Conservation (phyloP, 208 protist species). For the Blastocrithidia nonstop region DNA sequence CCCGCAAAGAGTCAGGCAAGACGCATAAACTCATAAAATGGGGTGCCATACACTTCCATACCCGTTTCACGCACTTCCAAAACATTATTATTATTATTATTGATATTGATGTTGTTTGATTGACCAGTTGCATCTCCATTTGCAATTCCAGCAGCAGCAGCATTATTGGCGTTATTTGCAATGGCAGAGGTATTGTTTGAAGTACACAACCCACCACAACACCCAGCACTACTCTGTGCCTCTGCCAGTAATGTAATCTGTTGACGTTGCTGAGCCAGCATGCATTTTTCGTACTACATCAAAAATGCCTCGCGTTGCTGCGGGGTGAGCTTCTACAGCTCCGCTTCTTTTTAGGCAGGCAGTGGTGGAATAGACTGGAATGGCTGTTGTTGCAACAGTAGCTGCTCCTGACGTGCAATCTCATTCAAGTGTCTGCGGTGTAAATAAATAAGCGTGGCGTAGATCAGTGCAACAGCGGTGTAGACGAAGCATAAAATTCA, state of each 20-base stretch:
- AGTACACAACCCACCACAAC: no score
- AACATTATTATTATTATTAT: no score
- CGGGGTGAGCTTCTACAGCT: constrained; percentile 26
- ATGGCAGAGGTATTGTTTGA: constrained; percentile 4
- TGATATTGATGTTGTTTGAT: constrained; percentile 12
- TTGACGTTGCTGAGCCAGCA: no score
- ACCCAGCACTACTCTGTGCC: no score
- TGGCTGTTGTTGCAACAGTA: background rate
- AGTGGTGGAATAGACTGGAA: constrained; percentile 3
- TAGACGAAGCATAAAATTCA: constrained; percentile 64
- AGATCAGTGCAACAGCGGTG: constrained; percentile 30
- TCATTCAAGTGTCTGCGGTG: constrained; percentile 12
- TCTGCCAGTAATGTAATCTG: no score
- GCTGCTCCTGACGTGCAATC: background rate
- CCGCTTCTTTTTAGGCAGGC: constrained; percentile 16
- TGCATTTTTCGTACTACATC: constrained; percentile 16
- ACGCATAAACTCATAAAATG: constrained; percentile 72
- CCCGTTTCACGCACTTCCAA: no score
- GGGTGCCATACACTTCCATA: constrained; percentile 66
- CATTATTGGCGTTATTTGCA: constrained; percentile 1
- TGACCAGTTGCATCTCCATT: background rate
- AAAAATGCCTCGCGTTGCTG: constrained; percentile 32
- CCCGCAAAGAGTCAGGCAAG: constrained; percentile 65
- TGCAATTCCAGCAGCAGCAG: background rate
- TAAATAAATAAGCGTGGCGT: constrained; percentile 27